Percentiles rank a stretch among this genome's conserved stretches.
Conservation (phyloP, 2,329 filamentous ascomycete species). For the Basipetospora chlamydospora region DNA sequence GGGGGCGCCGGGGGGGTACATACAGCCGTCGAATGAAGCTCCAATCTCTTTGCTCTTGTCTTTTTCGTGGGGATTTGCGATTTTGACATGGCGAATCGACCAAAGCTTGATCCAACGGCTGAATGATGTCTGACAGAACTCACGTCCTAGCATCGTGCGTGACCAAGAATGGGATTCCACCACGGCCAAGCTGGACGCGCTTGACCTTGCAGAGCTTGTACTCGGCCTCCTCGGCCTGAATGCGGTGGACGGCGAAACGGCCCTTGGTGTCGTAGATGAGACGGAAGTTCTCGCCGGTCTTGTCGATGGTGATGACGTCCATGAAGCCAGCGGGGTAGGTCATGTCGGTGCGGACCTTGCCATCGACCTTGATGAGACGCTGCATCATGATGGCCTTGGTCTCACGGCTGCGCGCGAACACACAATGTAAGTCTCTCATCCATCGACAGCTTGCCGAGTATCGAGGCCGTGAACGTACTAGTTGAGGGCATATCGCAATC, state of each 20-base stretch:
- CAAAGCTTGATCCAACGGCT: slow-evolving; percentile 99
- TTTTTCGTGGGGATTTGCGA: slow-evolving; percentile 10
- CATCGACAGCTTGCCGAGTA: no score
- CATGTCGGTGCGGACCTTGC: slow-evolving; percentile 96
- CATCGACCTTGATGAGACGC: slow-evolving; percentile 98
- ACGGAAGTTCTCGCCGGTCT: slow-evolving; percentile 99
- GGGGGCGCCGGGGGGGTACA: slow-evolving; percentile 20
- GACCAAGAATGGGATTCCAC: slow-evolving; percentile 99
- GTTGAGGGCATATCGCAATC: slow-evolving; percentile 99
- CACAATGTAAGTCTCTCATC: background rate
- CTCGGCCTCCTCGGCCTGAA: slow-evolving; percentile 95
- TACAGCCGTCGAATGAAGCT: slow-evolving; percentile 39
- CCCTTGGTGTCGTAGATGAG: slow-evolving; percentile 99
- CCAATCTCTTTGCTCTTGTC: slow-evolving; percentile 12
- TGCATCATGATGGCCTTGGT: slow-evolving; percentile 97
- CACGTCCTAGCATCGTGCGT: slow-evolving; percentile 99
- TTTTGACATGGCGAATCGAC: slow-evolving; percentile 39
- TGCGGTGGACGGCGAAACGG: slow-evolving; percentile 99
- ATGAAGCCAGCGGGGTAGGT: slow-evolving; percentile 98
- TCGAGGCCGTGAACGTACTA: slow-evolving; percentile 19
- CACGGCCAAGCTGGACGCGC: slow-evolving; percentile 97
- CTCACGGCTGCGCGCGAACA: slow-evolving; percentile 67
- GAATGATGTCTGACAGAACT: slow-evolving; percentile 97
- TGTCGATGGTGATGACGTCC: slow-evolving; percentile 98
- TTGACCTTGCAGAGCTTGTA: slow-evolving; percentile 99